These are phyloP conservation scores for Aureobasidium sp. DNA, from an alignment of 2,329 filamentous ascomycete species.

Conservation along the genomic window DNA sequence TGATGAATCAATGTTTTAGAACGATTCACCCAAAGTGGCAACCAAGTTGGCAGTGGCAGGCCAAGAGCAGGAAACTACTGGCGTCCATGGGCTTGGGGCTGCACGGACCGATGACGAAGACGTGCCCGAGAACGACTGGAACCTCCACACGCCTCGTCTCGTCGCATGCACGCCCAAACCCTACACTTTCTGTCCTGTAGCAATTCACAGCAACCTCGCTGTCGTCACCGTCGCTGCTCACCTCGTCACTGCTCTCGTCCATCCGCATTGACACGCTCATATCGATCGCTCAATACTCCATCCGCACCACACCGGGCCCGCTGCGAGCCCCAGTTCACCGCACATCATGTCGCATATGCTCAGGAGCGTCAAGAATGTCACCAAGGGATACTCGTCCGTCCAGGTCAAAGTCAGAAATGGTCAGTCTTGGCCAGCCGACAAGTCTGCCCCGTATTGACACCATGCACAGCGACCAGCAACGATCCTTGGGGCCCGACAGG, in stretches of 20 bases:
- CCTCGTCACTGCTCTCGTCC: not conserved
- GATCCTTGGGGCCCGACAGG: constrained; percentile 97
- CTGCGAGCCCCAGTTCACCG: not conserved
- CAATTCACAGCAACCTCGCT: not conserved
- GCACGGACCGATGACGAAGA: constrained; percentile 12
- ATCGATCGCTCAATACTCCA: not conserved
- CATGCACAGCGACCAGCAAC: constrained; percentile 80
- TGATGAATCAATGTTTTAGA: not conserved
- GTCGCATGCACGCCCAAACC: not conserved
- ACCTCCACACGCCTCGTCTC: not conserved
- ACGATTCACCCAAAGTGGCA: not conserved
- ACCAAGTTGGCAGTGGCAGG: not conserved
- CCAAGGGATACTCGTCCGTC: constrained; percentile 92
- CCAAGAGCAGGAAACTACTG: not conserved
- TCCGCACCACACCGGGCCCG: not conserved
- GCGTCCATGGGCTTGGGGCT: not conserved
- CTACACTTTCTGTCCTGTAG: not conserved
- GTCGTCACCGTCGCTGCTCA: not conserved
- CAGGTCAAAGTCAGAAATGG: constrained; percentile 99
- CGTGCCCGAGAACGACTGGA: not conserved
- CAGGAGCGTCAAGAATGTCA: constrained; percentile 97
- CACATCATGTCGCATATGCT: constrained; percentile 85
- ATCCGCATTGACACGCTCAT: not conserved
- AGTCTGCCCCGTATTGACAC: not conserved
- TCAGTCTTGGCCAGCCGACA: constrained; percentile 38